Evolutionary conservation across 768 basidiomycete species (phyloP).

Genomic region (Cystobasidium tubakii): DNA sequence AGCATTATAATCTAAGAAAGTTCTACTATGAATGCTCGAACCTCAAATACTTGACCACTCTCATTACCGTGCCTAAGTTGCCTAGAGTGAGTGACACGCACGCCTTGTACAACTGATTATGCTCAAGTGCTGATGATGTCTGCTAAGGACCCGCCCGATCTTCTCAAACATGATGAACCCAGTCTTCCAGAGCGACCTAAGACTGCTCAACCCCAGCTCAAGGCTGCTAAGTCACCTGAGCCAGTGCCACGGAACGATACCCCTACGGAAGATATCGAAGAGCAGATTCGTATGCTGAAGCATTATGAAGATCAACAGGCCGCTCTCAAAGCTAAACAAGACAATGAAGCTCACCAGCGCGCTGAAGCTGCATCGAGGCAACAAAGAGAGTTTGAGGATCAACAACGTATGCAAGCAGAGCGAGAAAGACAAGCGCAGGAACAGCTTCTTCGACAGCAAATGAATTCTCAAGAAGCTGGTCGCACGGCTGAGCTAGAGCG

Average conservation of each 20-base stretch:
- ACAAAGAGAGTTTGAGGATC: conserved; percentile 80
- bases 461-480: conserved; percentile 64
- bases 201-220: conserved; percentile 60
- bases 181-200: conserved; percentile 79
- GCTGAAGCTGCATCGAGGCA: conserved; percentile 70
- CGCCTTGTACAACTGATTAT: too few relatives aligned
- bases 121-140: neutral
- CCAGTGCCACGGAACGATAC: conserved; percentile 23
- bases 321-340: conserved; percentile 71
- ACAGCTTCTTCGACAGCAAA: conserved; percentile 56
- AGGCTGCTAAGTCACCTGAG: conserved; percentile 55
- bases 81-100: conserved; percentile 61
- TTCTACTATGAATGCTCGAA: conserved; percentile 99
- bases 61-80: conserved; percentile 96
- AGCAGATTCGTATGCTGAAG: conserved; percentile 89
- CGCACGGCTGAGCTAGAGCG: conserved; percentile 77
- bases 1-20: conserved; percentile 87
- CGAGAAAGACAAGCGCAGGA: conserved; percentile 82
- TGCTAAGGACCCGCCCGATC: conserved; percentile 85
- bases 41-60: conserved; percentile 90
- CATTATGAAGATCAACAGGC: conserved; percentile 93
- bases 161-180: conserved; percentile 74
- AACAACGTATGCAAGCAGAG: conserved; percentile 80
- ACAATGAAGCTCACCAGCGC: conserved; percentile 74
- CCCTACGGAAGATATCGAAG: conserved; percentile 57